phyloP scores from a whole-genome alignment of 306 rosid genomes.

The Erythrophleum fordii region DNA sequence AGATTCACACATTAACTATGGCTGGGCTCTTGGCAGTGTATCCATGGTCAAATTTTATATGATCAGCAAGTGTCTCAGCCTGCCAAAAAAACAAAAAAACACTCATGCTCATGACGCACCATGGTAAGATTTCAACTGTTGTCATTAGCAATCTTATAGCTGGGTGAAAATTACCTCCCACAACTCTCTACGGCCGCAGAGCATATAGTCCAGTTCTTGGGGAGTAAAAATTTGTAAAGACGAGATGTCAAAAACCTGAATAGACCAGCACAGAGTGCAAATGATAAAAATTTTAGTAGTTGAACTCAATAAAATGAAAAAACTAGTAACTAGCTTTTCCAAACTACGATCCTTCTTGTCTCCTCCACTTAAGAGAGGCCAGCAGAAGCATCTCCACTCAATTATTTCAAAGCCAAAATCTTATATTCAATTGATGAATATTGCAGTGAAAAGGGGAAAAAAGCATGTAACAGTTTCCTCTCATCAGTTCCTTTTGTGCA shows the following conservation, averaged over 20 bases:
- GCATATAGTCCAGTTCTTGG: slow-evolving; percentile 88
- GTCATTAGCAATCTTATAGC: not conserved
- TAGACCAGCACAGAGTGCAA: slow-evolving; percentile 28
- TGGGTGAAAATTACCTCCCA: slow-evolving; percentile 72
- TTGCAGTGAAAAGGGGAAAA: not conserved
- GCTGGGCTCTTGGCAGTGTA: slow-evolving; percentile 98
- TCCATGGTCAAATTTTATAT: slow-evolving; percentile 97
- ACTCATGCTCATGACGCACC: not conserved
- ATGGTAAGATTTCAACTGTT: slow-evolving; percentile 15
- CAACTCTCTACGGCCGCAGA: slow-evolving; percentile 94
- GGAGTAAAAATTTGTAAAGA: slow-evolving; percentile 90
- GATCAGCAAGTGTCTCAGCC: slow-evolving; percentile 92
- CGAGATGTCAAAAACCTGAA: slow-evolving; percentile 87
- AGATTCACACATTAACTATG: slow-evolving; percentile 71
- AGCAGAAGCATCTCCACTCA: slow-evolving; percentile 3
- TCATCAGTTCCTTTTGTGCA: not conserved
- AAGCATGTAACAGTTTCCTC: not conserved
- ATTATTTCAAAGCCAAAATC: not conserved
- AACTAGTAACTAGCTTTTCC: not conserved
- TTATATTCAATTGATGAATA: not conserved
- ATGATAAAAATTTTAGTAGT: slow-evolving; percentile 11
- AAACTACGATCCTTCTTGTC: not conserved
- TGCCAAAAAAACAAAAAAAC: slow-evolving; percentile 45
- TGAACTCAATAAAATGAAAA: not conserved
- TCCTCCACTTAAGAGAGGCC: not conserved